Conservation (phyloP, 2,329 filamentous ascomycete genomes). For the Neofusicoccum cordaticola region DNA sequence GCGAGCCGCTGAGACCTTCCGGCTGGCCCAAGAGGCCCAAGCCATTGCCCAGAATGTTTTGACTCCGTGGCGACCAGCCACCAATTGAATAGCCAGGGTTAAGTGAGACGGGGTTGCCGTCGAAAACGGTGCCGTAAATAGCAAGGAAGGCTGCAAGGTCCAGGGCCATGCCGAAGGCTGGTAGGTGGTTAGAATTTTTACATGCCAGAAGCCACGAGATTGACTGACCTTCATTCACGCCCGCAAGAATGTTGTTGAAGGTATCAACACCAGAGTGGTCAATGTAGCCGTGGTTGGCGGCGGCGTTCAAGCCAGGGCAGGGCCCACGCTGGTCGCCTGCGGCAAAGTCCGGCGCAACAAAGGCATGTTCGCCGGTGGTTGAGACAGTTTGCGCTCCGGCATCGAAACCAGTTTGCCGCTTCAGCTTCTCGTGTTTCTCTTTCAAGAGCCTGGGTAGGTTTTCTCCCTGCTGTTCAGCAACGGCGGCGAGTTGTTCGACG, state of each 20-base stretch:
- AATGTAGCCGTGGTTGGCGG: slow-evolving; percentile 35
- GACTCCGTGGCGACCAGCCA: slow-evolving; percentile 29
- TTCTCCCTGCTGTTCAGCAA: not conserved
- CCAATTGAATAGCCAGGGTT: slow-evolving; percentile 36
- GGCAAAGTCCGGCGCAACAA: slow-evolving; percentile 16
- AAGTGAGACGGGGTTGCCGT: slow-evolving; percentile 50
- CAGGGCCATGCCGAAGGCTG: slow-evolving; percentile 24
- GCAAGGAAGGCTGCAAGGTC: slow-evolving; percentile 34
- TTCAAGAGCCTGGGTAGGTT: not conserved
- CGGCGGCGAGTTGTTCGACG: not conserved
- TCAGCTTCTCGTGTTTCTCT: not conserved
- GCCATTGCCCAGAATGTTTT: slow-evolving; percentile 36
- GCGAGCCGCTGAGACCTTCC: slow-evolving; percentile 49
- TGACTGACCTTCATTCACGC: slow-evolving; percentile 11
- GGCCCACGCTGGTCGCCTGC: slow-evolving; percentile 24
- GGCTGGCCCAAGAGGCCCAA: slow-evolving; percentile 47
- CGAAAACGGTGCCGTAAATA: slow-evolving; percentile 21
- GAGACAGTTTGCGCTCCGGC: not conserved
- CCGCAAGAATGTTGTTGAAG: not conserved
- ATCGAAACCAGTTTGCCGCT: not conserved
- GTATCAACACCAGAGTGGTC: slow-evolving; percentile 21
- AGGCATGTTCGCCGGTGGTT: slow-evolving; percentile 5
- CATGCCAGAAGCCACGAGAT: not conserved
- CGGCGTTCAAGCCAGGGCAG: slow-evolving; percentile 33
- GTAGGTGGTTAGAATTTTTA: not conserved